These are phyloP conservation scores for Starmera pachycereana DNA, from an alignment of 805 yeast species.

Conservation along the genomic window DNA sequence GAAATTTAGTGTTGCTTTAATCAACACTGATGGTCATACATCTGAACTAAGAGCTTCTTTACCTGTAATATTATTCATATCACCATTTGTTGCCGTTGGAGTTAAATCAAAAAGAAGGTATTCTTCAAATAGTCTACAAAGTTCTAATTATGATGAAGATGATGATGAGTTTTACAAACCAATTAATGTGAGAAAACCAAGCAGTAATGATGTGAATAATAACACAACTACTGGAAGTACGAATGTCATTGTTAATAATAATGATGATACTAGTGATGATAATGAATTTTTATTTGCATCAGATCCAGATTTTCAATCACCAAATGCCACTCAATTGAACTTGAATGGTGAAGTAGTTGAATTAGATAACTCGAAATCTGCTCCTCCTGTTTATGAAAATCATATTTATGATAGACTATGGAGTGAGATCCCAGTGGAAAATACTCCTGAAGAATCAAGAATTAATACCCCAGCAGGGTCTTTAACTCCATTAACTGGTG, in stretches of 20 bases:
- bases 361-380: conserved; percentile 40
- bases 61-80: conserved; percentile 67
- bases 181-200: neutral
- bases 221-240: conserved; percentile 4
- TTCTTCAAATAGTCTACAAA: conserved; percentile 17
- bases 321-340: conserved; percentile 8
- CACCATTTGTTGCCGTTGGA: conserved; percentile 71
- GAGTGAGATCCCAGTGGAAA: conserved; percentile 40
- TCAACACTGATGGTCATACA: conserved; percentile 86
- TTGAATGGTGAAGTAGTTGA: conserved; percentile 13
- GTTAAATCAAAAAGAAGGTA: conserved; percentile 26
- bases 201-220: conserved; percentile 1
- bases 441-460: conserved; percentile 22
- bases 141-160: conserved; percentile 6
- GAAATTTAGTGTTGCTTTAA: conserved; percentile 66
- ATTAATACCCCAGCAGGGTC: conserved; percentile 20
- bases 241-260: conserved; percentile 4
- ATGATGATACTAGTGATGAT: conserved; percentile 17
- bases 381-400: conserved; percentile 79
- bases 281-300: conserved; percentile 31
- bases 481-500: conserved; percentile 12
- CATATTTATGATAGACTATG: conserved; percentile 77
- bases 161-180: neutral
- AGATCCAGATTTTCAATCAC: conserved; percentile 21
- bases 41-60: conserved; percentile 87